These are phyloP conservation scores for Lactifluus pinguis DNA, from an alignment of 768 basidiomycete genomes.

Conservation along the genomic window DNA sequence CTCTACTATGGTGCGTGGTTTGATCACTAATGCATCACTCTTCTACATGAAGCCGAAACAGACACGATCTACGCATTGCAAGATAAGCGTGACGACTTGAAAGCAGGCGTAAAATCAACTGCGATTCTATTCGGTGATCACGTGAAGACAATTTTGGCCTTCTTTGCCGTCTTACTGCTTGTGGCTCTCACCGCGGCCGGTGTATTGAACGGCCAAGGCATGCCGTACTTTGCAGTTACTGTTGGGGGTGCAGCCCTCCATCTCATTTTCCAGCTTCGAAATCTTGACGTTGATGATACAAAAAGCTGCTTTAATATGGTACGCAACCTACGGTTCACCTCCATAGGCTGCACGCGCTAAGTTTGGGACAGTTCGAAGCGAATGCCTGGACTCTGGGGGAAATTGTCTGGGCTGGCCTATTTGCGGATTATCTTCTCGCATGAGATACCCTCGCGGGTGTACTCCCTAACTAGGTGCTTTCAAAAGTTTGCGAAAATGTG, in stretches of 20 bases:
- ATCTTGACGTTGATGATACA: conserved; percentile 2
- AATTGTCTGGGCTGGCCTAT: conserved; percentile 7
- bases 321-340: not conserved
- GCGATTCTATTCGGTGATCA: conserved; percentile 47
- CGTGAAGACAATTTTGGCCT: conserved; percentile 35
- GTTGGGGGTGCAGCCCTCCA: conserved; percentile 2
- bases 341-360: not conserved
- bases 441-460: not conserved
- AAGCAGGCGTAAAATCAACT: conserved; percentile 53
- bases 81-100: conserved; percentile 50
- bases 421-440: conserved; percentile 1
- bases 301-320: conserved; percentile 1
- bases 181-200: conserved; percentile 24
- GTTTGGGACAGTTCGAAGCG: conserved; percentile 1
- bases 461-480: too few species aligned
- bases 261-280: conserved; percentile 8
- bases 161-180: conserved; percentile 29
- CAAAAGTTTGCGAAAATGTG: too few species aligned
- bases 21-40: too few species aligned
- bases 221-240: conserved; percentile 5
- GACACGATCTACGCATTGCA: conserved; percentile 58
- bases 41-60: conserved; percentile 31
- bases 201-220: conserved; percentile 22
- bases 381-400: conserved; percentile 8
- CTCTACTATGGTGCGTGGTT: conserved; percentile 15